Conservation (phyloP, 352 stramenopile species). For the Pythium guiyangense region DNA sequence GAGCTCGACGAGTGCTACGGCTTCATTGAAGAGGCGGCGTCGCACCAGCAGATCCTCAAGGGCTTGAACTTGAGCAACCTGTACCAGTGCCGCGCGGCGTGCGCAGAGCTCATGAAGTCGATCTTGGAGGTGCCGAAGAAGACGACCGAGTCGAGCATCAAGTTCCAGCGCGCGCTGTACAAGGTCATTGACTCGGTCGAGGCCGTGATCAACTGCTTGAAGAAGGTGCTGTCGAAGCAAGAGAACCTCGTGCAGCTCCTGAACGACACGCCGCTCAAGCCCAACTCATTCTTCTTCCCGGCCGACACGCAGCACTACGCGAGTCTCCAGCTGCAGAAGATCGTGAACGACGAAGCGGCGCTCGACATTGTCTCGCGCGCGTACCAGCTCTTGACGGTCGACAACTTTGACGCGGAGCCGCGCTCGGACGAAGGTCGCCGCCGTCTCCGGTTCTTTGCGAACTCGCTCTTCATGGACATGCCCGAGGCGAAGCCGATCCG, state of each 20-base stretch:
- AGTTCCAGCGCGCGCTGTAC: conserved; percentile 84
- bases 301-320: conserved; percentile 79
- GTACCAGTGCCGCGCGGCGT: conserved; percentile 60
- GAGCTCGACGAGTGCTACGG: conserved; percentile 81
- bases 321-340: conserved; percentile 65
- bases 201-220: conserved; percentile 76
- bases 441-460: conserved; percentile 83
- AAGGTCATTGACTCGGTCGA: conserved; percentile 83
- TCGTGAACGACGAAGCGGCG: conserved; percentile 79
- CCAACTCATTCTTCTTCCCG: conserved; percentile 88
- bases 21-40: conserved; percentile 85
- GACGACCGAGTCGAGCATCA: conserved; percentile 77
- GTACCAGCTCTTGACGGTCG: conserved; percentile 83
- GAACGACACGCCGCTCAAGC: conserved; percentile 81
- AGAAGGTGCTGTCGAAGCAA: conserved; percentile 81
- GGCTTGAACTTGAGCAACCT: conserved; percentile 78
- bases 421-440: conserved; percentile 83
- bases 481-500: conserved; percentile 78
- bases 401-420: conserved; percentile 88
- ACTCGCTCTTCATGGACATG: conserved; percentile 90
- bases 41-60: conserved; percentile 69
- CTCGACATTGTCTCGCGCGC: conserved; percentile 82
- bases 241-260: conserved; percentile 82
- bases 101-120: conserved; percentile 82
- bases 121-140: conserved; percentile 78